Base-by-base conservation (phyloP, 805 yeast species). In the Crinitomyces ghanaensis region DNA sequence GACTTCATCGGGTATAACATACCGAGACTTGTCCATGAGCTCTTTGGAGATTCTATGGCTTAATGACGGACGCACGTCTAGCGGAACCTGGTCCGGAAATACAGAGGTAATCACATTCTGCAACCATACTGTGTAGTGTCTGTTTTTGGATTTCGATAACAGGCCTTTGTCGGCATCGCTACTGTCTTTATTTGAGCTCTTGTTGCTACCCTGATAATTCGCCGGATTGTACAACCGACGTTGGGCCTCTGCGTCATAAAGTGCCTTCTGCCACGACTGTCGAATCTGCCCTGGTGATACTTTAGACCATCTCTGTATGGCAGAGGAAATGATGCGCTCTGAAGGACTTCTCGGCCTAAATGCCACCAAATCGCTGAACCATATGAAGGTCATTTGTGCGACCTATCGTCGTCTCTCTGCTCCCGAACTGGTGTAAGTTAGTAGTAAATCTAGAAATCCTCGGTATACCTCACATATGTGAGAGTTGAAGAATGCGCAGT, bases 1-100 rank as follows among this genome's bases (percentile, higher is more conserved):
- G 4, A 36, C 35, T 4, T 34, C 39, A 3, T 23, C 30, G 2
- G 48, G 42, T 1, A 47, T 42, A 11, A n/a, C 24, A 31, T 43
- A n/a, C n/a, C n/a, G n/a, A n/a, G n/a, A n/a, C n/a, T n/a, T n/a
- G n/a, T n/a, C n/a, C n/a, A n/a, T n/a, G n/a, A 50, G 14, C 31
- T 29, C 2, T 27, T 27, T 0, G 46, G 46, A 21, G 35, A 36
- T 15, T 30, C 34, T 18, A 48, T 30, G 12, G 31, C 20, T 9
- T 25, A 11, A 25, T 20, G 20, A 12, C 34, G 31, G 29, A 24
- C 15, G 26, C 25, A 29, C 15, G 21, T n/a, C 7, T 24, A 17
- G 14, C 30, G 11, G 19, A 33, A 28, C 34, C 26, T 23, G 4
- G 8, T 24, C 7, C 26, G 12, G 16, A 22, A 33, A 14, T n/a